phyloP scores from a whole-genome alignment of 2,329 filamentous ascomycete genomes.

The Fonsecaea nubica region DNA sequence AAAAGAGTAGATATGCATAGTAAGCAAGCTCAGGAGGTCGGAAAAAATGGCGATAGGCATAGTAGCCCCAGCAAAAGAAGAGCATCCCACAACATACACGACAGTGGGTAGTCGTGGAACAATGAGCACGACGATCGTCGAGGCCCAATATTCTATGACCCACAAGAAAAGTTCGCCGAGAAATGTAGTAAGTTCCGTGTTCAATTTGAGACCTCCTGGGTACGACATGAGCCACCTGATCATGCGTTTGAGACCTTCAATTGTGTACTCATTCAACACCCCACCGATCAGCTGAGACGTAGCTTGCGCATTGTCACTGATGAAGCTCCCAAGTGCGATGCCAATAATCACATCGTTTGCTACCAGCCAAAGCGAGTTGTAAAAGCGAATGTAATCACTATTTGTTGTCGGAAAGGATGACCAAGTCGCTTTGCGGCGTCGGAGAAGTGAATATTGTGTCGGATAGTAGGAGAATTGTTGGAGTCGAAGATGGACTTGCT shows the following conservation, averaged over 20 bases:
- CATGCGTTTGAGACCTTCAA: constrained; percentile 84
- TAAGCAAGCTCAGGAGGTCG: constrained; percentile 87
- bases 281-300: constrained; percentile 80
- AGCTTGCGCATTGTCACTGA: constrained; percentile 89
- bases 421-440: constrained; percentile 90
- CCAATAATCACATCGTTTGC: constrained; percentile 99
- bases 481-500: constrained; percentile 94
- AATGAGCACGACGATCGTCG: constrained; percentile 66
- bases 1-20: constrained; percentile 96
- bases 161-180: constrained; percentile 94
- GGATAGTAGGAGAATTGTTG: constrained; percentile 99
- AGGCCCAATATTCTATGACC: constrained; percentile 97
- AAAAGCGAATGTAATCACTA: constrained; percentile 97
- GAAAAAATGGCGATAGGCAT: constrained; percentile 97
- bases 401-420: constrained; percentile 94
- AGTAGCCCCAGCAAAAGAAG: constrained; percentile 92
- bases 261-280: constrained; percentile 79
- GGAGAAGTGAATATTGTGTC: constrained; percentile 89
- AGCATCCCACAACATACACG: constrained; percentile 91
- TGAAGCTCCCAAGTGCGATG: constrained; percentile 93
- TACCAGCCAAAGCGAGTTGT: constrained; percentile 97
- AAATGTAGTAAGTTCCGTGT: constrained; percentile 90
- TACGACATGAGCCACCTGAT: constrained; percentile 96
- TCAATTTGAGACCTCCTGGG: constrained; percentile 93
- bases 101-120: constrained; percentile 81